Percentiles rank a stretch among this genome's conserved stretches.
These are phyloP conservation scores for Cryptosporidium muris DNA, from an alignment of 169 alveolate species.

Conservation along the genomic window DNA sequence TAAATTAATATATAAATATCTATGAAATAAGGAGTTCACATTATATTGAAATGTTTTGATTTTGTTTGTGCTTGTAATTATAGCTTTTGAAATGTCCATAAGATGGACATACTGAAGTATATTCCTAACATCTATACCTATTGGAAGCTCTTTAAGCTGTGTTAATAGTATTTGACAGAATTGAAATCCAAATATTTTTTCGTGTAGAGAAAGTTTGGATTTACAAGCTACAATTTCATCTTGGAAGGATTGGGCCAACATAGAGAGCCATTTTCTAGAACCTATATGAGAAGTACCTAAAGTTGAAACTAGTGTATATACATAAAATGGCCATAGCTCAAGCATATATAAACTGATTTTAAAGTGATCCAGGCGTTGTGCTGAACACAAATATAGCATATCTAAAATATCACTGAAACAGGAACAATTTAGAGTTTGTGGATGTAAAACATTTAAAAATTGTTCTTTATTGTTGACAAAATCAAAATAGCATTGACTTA, in stretches of 20 bases:
- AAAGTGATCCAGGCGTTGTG: conserved; percentile 26
- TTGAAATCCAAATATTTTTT: conserved; percentile 44
- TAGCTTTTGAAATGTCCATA: conserved; percentile 26
- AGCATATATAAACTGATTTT: conserved; percentile 22
- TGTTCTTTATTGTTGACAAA: background rate
- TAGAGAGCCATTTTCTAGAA: conserved; percentile 3
- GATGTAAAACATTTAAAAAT: too few relatives aligned
- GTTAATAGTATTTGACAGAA: conserved; percentile 26
- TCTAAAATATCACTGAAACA: conserved; percentile 31
- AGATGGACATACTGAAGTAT: conserved; percentile 4
- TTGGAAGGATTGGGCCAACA: conserved; percentile 5
- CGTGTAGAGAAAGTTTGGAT: conserved; percentile 5
- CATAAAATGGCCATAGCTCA: conserved; percentile 65
- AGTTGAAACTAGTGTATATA: conserved; percentile 19
- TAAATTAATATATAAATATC: too few relatives aligned
- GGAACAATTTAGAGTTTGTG: conserved; percentile 7
- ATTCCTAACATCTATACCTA: conserved; percentile 11
- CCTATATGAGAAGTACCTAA: conserved; percentile 53
- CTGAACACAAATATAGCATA: conserved; percentile 6
- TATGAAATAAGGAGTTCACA: too few relatives aligned
- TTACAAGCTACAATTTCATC: conserved; percentile 6
- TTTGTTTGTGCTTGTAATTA: background rate
- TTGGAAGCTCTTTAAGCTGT: conserved; percentile 6
- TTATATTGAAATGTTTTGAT: too few relatives aligned
- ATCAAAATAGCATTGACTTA: conserved; percentile 52